Evolutionary conservation across 306 rosid genomes (phyloP).

Genomic region (Rubus parviflorus): DNA sequence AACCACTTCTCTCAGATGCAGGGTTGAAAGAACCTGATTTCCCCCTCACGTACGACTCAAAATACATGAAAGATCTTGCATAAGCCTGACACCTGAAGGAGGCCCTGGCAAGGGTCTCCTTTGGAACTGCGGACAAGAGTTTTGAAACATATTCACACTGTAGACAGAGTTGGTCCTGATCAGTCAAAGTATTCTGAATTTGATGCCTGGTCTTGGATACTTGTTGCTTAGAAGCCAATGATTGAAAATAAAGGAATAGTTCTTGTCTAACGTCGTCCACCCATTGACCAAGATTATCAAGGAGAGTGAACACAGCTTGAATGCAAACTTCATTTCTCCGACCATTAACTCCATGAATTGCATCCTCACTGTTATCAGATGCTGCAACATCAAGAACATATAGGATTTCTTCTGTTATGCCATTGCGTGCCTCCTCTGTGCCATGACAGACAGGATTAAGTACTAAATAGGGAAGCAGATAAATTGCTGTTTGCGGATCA

Average conservation of each 20-base stretch:
- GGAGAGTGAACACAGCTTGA: constrained; percentile 95
- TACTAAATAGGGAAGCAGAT: constrained; percentile 90
- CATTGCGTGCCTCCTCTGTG: constrained; percentile 75
- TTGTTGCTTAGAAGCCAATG: constrained; percentile 62
- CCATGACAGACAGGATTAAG: constrained; percentile 94
- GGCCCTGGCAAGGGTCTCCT: constrained; percentile 85
- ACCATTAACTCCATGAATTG: constrained; percentile 64
- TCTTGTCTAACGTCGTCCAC: constrained; percentile 86
- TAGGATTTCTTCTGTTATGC: constrained; percentile 82
- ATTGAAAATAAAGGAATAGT: constrained; percentile 54
- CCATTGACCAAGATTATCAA: constrained; percentile 99
- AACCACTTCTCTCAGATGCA: constrained; percentile 86
- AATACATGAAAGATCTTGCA: constrained; percentile 96
- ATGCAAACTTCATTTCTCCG: constrained; percentile 95
- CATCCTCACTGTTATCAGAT: constrained; percentile 72
- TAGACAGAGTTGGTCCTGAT: constrained; percentile 66
- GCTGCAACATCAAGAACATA: constrained; percentile 88
- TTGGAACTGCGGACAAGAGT: constrained; percentile 80
- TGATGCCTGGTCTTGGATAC: constrained; percentile 57
- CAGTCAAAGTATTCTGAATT: constrained; percentile 41
- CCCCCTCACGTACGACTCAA: constrained; percentile 72
- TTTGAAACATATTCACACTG: constrained; percentile 85
- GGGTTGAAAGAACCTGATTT: constrained; percentile 98
- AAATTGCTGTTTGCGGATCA: constrained; percentile 87
- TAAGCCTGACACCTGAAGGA: constrained; percentile 94